Percentiles rank a stretch among this genome's conserved stretches.
These are phyloP conservation scores for Apiospora saccharicola DNA, from an alignment of 2,329 filamentous ascomycete genomes.

Conservation along the genomic window DNA sequence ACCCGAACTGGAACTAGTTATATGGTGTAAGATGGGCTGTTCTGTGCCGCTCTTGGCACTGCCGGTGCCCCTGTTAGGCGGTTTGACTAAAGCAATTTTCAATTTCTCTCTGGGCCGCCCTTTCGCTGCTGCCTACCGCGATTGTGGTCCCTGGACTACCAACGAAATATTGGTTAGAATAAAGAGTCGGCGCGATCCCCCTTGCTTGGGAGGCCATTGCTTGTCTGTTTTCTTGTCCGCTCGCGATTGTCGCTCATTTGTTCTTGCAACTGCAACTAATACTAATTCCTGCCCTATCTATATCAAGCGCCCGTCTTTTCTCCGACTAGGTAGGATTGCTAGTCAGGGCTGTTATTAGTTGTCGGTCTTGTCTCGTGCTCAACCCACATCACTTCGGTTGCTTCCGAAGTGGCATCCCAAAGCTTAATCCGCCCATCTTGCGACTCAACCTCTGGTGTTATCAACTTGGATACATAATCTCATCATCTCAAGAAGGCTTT, in stretches of 20 bases:
- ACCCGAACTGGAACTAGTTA: not conserved
- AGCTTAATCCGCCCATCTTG: conserved; percentile 8
- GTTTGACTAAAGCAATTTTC: not conserved
- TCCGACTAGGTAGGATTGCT: not conserved
- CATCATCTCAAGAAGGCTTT: not conserved
- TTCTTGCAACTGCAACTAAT: not conserved
- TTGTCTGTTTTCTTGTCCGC: not conserved
- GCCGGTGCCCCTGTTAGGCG: not conserved
- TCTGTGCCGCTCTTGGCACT: conserved; percentile 5
- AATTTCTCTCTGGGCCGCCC: not conserved
- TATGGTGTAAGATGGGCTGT: not conserved
- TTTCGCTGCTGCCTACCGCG: not conserved
- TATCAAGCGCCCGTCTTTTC: not conserved
- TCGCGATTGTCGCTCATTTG: not conserved
- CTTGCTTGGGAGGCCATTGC: not conserved
- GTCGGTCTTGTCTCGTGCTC: not conserved
- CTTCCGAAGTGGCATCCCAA: not conserved
- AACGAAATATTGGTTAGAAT: not conserved
- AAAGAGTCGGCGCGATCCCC: not conserved
- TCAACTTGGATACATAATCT: not conserved
- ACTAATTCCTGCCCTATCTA: not conserved
- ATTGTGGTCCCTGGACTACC: not conserved
- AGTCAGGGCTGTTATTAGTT: not conserved
- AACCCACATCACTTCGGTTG: conserved; percentile 1
- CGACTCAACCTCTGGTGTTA: not conserved